Conservation (phyloP, 805 yeast species). For the Clavispora vitiphila region DNA sequence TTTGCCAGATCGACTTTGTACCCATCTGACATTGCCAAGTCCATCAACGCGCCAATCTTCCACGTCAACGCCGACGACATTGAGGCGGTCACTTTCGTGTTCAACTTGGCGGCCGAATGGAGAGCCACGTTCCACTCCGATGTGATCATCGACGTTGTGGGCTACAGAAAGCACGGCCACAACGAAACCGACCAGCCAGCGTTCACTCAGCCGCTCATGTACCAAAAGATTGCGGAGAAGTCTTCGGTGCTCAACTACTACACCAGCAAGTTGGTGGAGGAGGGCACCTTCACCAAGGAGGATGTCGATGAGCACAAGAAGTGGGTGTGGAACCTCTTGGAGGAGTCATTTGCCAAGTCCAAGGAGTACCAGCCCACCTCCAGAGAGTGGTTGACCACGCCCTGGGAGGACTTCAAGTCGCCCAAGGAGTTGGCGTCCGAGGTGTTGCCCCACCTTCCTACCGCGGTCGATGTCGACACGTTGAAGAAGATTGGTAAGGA, state of each 20-base stretch:
- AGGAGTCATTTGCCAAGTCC: conserved; percentile 82
- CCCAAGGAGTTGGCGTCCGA: conserved; percentile 96
- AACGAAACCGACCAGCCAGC: conserved; percentile 99
- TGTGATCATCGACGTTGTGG: conserved; percentile 93
- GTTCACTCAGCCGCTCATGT: conserved; percentile 98
- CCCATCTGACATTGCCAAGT: conserved; percentile 95
- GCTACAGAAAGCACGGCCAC: conserved; percentile 98
- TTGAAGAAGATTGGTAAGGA: conserved; percentile 75
- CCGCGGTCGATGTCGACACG: conserved; percentile 70
- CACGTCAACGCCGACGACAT: conserved; percentile 98
- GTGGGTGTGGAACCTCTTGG: conserved; percentile 96
- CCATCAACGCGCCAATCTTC: conserved; percentile 97
- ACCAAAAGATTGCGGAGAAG: conserved; percentile 84
- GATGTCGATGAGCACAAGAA: conserved; percentile 94
- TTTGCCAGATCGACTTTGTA: conserved; percentile 96
- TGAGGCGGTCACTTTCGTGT: conserved; percentile 86
- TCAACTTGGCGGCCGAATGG: conserved; percentile 98
- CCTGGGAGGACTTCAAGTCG: conserved; percentile 98
- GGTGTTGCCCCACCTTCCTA: conserved; percentile 92
- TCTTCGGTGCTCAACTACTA: conserved; percentile 84
- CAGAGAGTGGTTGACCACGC: conserved; percentile 96
- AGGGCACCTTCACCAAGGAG: conserved; percentile 83
- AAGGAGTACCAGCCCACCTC: conserved; percentile 87
- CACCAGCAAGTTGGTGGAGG: conserved; percentile 70
- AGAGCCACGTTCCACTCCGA: conserved; percentile 95